phyloP scores from a whole-genome alignment of 345 rosid species.

The Hibiscus mutabilis region DNA sequence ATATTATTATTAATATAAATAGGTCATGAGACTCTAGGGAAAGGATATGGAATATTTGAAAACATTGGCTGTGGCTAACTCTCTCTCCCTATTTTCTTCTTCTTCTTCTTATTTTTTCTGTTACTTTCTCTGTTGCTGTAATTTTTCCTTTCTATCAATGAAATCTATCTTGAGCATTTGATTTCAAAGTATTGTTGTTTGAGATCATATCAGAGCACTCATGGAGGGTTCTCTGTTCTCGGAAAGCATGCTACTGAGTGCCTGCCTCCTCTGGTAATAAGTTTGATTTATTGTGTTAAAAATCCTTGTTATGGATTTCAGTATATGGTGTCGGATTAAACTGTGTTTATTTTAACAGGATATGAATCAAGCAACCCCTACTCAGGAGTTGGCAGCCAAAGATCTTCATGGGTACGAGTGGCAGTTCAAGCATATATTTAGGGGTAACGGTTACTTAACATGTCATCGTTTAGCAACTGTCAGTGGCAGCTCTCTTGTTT shows the following conservation, averaged over 20 bases:
- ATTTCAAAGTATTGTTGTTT: no score
- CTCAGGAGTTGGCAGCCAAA: slow-evolving; percentile 63
- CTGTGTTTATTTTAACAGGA: slow-evolving; percentile 23
- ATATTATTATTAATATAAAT: no score
- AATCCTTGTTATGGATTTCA: neutral
- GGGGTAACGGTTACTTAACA: slow-evolving; percentile 36
- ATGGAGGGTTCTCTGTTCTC: slow-evolving; percentile 92
- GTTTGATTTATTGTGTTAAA: neutral
- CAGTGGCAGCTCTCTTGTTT: neutral
- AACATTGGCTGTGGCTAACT: no score
- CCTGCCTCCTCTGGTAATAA: slow-evolving; percentile 57
- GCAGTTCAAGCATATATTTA: slow-evolving; percentile 71
- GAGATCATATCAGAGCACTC: no score
- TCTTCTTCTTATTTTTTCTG: no score
- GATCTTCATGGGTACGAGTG: slow-evolving; percentile 77
- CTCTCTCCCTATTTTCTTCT: no score
- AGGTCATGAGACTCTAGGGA: no score
- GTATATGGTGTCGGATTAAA: neutral
- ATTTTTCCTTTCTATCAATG: no score
- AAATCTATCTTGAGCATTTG: no score
- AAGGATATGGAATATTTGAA: no score
- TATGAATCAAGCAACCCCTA: slow-evolving; percentile 48
- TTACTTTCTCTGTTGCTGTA: no score
- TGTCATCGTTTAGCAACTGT: neutral
- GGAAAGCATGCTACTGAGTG: slow-evolving; percentile 83